These are phyloP conservation scores for Ceriops zippeliana DNA, from an alignment of 345 rosid genomes.

Conservation along the genomic window DNA sequence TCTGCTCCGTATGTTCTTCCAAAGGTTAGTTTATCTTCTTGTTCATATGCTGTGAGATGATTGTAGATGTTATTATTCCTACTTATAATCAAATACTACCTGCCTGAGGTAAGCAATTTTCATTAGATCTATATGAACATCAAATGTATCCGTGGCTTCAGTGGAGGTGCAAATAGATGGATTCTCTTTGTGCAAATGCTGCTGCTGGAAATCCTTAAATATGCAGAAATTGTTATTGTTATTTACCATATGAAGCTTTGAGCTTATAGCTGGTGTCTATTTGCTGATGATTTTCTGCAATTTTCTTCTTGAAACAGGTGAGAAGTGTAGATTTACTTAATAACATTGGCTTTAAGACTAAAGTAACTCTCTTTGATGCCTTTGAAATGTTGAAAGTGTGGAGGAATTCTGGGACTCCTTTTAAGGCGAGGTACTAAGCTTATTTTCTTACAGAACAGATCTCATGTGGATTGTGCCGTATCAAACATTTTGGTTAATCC, in stretches of 20 bases:
- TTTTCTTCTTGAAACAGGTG: constrained; percentile 47
- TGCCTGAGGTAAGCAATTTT: neutral
- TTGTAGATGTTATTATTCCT: neutral
- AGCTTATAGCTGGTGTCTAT: no score
- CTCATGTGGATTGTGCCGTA: neutral
- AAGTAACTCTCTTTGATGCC: constrained; percentile 58
- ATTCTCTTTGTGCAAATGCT: neutral
- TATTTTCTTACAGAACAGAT: constrained; percentile 8
- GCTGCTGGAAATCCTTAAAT: neutral
- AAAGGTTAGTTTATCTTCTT: constrained; percentile 54
- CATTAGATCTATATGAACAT: neutral
- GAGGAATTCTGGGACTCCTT: constrained; percentile 48
- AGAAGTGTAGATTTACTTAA: constrained; percentile 51
- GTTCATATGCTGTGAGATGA: neutral
- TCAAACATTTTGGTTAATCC: neutral
- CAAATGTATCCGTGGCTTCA: neutral
- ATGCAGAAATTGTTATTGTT: no score
- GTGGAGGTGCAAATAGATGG: neutral
- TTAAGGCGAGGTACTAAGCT: constrained; percentile 61
- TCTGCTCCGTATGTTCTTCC: constrained; percentile 83
- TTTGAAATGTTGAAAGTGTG: constrained; percentile 51
- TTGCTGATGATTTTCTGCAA: no score
- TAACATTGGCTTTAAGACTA: constrained; percentile 72
- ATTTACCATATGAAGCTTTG: no score
- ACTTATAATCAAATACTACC: neutral